Conservation (phyloP, 805 yeast genomes). For the Teunomyces lycoperdinae region DNA sequence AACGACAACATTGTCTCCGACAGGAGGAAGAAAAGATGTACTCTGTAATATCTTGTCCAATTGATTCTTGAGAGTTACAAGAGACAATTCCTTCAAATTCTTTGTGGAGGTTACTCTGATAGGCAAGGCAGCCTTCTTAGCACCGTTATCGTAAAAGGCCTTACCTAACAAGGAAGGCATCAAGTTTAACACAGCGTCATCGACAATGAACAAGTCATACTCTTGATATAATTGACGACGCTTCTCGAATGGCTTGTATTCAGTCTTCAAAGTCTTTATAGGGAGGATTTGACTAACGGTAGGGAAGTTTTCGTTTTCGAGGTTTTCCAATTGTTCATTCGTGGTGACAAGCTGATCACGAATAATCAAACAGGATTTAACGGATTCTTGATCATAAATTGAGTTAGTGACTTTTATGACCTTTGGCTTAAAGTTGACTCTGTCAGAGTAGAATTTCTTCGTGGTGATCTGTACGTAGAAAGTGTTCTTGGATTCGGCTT, state of each 20-base stretch:
- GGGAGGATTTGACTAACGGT: constrained; percentile 58
- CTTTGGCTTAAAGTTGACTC: constrained; percentile 58
- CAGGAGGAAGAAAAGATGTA: constrained; percentile 64
- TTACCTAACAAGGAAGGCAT: constrained; percentile 85
- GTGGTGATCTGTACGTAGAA: constrained; percentile 63
- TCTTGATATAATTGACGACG: constrained; percentile 68
- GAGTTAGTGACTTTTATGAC: constrained; percentile 47
- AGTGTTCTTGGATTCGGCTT: constrained; percentile 52
- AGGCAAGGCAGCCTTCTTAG: constrained; percentile 63
- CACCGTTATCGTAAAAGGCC: constrained; percentile 55
- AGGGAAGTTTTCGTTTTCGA: constrained; percentile 47
- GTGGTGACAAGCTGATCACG: constrained; percentile 55
- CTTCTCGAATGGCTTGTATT: constrained; percentile 84
- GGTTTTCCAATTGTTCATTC: constrained; percentile 40
- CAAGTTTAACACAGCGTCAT: constrained; percentile 74
- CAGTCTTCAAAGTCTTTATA: constrained; percentile 73
- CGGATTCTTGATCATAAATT: constrained; percentile 32
- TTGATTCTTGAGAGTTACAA: constrained; percentile 52
- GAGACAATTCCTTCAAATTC: constrained; percentile 42
- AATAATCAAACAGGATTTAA: constrained; percentile 62
- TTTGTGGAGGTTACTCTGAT: constrained; percentile 41
- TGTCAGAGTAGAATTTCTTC: constrained; percentile 60
- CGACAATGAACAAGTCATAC: constrained; percentile 78
- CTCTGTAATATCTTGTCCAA: constrained; percentile 56
- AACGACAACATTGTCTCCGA: constrained; percentile 65